Evolutionary conservation across 2,329 filamentous ascomycete species (phyloP).

Genomic region (Beauveria brongniartii): DNA sequence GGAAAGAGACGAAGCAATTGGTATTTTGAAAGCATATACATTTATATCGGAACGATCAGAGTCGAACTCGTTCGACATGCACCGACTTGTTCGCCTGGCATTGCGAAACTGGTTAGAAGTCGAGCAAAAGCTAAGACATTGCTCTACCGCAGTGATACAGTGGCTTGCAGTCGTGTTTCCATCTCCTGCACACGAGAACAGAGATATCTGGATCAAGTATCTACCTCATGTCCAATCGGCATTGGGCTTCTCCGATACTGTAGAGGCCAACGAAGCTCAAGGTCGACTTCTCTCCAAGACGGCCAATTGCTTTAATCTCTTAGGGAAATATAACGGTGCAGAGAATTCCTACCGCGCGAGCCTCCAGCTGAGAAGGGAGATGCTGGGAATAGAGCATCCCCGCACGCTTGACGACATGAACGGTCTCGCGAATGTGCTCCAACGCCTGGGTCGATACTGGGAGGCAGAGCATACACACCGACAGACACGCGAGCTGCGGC

Average conservation of each 20-base stretch:
- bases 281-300: background rate
- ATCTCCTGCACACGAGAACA: slow-evolving; percentile 13
- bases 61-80: slow-evolving; percentile 20
- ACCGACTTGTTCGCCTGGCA: slow-evolving; percentile 24
- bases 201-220: slow-evolving; percentile 17
- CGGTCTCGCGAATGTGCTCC: slow-evolving; percentile 11
- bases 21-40: slow-evolving; percentile 20
- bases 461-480: slow-evolving; percentile 15
- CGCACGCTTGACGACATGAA: slow-evolving; percentile 13
- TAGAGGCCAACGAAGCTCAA: background rate
- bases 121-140: slow-evolving; percentile 7
- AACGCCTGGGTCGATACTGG: slow-evolving; percentile 8
- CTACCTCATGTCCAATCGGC: slow-evolving; percentile 16
- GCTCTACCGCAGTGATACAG: slow-evolving; percentile 7
- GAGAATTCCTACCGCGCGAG: background rate
- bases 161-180: slow-evolving; percentile 13
- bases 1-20: slow-evolving; percentile 17
- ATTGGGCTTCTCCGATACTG: background rate
- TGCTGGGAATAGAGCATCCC: background rate
- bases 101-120: slow-evolving; percentile 21
- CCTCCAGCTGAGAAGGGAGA: background rate
- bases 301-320: background rate
- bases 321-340: background rate
- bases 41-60: slow-evolving; percentile 21
- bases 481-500: slow-evolving; percentile 11